Evolutionary conservation across 179 eudicot genomes (phyloP).

Genomic region (Silene noctiflora): DNA sequence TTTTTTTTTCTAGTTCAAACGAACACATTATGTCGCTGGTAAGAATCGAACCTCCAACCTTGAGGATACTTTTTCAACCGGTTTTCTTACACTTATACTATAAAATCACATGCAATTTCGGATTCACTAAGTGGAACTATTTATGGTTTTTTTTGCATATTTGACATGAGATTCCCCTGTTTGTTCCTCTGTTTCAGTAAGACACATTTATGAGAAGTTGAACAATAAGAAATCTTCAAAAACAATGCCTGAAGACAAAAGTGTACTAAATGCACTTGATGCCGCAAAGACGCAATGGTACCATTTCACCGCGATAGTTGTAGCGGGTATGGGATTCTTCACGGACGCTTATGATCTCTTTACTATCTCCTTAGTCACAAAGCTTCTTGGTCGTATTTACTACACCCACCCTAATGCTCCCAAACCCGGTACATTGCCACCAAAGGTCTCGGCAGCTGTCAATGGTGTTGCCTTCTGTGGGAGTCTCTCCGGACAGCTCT

Average conservation of each 20-base stretch:
- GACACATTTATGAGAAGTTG: not conserved
- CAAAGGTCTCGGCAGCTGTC: constrained; percentile 40
- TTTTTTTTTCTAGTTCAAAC: too few species aligned
- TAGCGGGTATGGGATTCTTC: constrained; percentile 55
- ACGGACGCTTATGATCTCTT: constrained; percentile 51
- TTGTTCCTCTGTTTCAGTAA: constrained; percentile 3
- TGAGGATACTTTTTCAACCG: too few species aligned
- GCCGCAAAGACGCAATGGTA: constrained; percentile 48
- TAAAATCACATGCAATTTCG: too few species aligned
- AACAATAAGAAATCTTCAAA: not conserved
- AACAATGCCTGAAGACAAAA: constrained; percentile 15
- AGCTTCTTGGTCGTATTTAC: constrained; percentile 42
- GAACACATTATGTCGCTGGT: too few species aligned
- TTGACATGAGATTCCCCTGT: constrained; percentile 2
- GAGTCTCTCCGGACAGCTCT: constrained; percentile 42
- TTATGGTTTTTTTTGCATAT: too few species aligned
- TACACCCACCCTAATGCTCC: constrained; percentile 20
- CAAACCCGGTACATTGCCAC: constrained; percentile 36
- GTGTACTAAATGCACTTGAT: constrained; percentile 47
- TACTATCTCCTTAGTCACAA: constrained; percentile 37
- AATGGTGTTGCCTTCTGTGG: constrained; percentile 50
- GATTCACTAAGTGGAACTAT: too few species aligned
- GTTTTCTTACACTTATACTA: too few species aligned
- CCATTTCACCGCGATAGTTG: constrained; percentile 44
- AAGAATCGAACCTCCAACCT: too few species aligned